Conservation (phyloP, 331 rosid genomes). For the Telfairia occidentalis region DNA sequence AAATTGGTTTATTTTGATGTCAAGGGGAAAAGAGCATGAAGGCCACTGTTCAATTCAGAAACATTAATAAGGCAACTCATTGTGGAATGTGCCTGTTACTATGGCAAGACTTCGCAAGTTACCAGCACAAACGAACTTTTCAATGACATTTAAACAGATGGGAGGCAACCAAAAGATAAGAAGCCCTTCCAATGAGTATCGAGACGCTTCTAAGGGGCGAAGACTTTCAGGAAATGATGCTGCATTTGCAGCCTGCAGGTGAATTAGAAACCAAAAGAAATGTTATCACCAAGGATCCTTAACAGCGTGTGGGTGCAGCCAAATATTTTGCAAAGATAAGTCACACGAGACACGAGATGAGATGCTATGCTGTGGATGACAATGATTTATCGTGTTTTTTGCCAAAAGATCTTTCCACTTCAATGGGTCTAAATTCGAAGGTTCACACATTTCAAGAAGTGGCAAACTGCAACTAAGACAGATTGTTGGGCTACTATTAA, state of each 20-base stretch:
- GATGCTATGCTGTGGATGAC: not conserved
- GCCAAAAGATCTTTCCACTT: not conserved
- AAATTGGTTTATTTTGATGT: not conserved
- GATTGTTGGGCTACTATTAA: no score
- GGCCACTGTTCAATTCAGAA: not conserved
- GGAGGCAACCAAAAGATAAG: not conserved
- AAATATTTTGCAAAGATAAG: not conserved
- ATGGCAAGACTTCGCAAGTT: not conserved
- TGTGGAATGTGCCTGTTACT: not conserved
- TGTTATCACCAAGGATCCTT: not conserved
- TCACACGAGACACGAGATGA: not conserved
- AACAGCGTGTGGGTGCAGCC: not conserved
- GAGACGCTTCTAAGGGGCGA: not conserved
- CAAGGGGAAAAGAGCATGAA: not conserved
- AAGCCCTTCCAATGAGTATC: not conserved
- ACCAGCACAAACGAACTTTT: not conserved
- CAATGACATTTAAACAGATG: not conserved
- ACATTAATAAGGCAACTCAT: not conserved
- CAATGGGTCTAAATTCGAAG: slow-evolving; percentile 67
- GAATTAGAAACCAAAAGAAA: not conserved
- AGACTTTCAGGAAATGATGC: not conserved
- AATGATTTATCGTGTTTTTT: not conserved
- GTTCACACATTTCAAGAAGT: slow-evolving; percentile 54
- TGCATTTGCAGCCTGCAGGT: not conserved
- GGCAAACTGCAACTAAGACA: slow-evolving; percentile 49